Evolutionary conservation across 1,284 basidiomycete genomes (phyloP).

Genomic region (Porogramme epimiltina): DNA sequence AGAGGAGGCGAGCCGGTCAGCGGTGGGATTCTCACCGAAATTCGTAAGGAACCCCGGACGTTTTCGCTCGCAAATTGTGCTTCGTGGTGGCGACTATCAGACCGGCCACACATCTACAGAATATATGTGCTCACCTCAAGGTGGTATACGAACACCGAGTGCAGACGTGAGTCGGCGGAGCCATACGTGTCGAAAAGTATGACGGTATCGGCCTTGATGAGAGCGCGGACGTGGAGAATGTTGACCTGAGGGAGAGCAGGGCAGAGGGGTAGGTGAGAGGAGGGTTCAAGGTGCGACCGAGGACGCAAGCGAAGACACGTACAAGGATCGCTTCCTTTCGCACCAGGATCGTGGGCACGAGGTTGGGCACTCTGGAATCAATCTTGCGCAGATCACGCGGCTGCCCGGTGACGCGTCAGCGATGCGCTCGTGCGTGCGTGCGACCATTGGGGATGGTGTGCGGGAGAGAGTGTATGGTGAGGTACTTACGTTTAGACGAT

Average conservation of each 20-base stretch:
- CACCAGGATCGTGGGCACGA: slow-evolving; percentile 92
- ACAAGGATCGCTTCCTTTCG: slow-evolving; percentile 88
- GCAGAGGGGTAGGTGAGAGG: slow-evolving; percentile 7
- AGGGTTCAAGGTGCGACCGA: neutral
- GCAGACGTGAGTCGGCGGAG: slow-evolving; percentile 80
- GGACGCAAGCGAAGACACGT: slow-evolving; percentile 30
- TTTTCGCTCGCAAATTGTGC: slow-evolving; percentile 79
- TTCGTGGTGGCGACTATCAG: slow-evolving; percentile 33
- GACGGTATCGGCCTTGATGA: slow-evolving; percentile 92
- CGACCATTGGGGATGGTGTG: no score
- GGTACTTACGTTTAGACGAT: slow-evolving; percentile 79
- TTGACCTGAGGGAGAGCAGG: slow-evolving; percentile 72
- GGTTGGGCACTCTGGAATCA: slow-evolving; percentile 91
- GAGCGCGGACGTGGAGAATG: slow-evolving; percentile 91
- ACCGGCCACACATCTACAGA: neutral
- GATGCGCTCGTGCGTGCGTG: no score
- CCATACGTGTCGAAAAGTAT: slow-evolving; percentile 92
- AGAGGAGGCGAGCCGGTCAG: neutral
- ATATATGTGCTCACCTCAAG: slow-evolving; percentile 58
- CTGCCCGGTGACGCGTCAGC: slow-evolving; percentile 43
- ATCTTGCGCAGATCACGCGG: slow-evolving; percentile 97
- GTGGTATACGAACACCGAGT: slow-evolving; percentile 87
- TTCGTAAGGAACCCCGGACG: slow-evolving; percentile 79
- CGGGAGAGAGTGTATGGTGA: slow-evolving; percentile 4
- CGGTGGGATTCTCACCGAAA: slow-evolving; percentile 67